Evolutionary conservation across 306 rosid genomes (phyloP), one percentile per base, ranked within the genome.

Genomic region (Parietaria judaica): DNA sequence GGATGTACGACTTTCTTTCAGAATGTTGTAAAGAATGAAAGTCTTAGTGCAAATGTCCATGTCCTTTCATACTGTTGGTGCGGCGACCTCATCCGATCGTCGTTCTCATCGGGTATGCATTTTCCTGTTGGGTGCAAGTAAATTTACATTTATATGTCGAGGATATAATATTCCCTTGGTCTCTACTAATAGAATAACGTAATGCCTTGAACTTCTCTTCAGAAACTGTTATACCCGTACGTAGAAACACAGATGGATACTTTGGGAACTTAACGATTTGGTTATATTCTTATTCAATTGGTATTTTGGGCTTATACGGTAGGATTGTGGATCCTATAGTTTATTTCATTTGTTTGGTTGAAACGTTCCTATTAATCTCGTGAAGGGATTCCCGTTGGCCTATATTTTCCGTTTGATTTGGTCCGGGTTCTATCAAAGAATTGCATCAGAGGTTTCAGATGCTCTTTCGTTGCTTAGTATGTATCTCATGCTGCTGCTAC

Each of bases 51-150:
- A 49, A 81, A 72, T 36, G 84, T 94, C 59, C 94, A 94, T 77
- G 73, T 94, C 72, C 91, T 94, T 65, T 94, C 99, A 10, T 94
- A 86, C 68, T 94, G 99, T 83, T 94, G 99, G 99, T 94, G 99
- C 12, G 95, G 84, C 59, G 99, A 89, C 75, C 91, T 94, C 72
- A 89, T 94, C 41, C 82, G 94, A 54, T 89, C 99, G 54, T 80
- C 89, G 67, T 84, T 94, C 76, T 86, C 81, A 55, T 69, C 94
- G 78, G 97, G 99, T 94, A 81, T 74, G 66, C 50, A 60, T 66
- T 58, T 76, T 67, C 55, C 58, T 45, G 31, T 50, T 64, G 58
- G 61, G 43, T 38, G 38, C 17, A 59, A 56, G 1, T 55, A 1
- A 38, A 52, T 46, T 38, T 51, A 4, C 3, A 15, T 17, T 36